Percentiles rank a stretch among this genome's conserved stretches.
Conservation (phyloP, 2,329 filamentous ascomycete genomes). For the Setomelanomma holmii region DNA sequence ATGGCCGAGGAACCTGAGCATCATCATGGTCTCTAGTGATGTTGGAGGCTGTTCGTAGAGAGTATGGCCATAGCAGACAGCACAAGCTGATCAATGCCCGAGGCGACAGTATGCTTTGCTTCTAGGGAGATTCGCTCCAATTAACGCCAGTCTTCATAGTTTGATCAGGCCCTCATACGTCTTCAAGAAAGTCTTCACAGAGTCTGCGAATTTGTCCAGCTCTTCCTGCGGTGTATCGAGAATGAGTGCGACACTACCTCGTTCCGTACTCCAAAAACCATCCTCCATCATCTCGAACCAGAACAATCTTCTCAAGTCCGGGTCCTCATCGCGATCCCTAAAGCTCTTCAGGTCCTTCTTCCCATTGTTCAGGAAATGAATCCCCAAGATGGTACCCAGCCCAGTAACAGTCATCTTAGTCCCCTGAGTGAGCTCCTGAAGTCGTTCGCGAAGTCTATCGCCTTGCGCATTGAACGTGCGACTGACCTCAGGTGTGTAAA, state of each 20-base stretch:
- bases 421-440: constrained; percentile 37
- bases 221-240: constrained; percentile 43
- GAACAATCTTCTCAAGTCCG: constrained; percentile 41
- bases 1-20: neutral
- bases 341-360: constrained; percentile 33
- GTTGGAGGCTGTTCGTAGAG: no score
- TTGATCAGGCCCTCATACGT: neutral
- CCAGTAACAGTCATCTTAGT: constrained; percentile 49
- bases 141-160: no score
- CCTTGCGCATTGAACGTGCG: constrained; percentile 40
- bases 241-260: constrained; percentile 47
- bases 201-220: constrained; percentile 39
- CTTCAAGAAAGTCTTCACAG: constrained; percentile 22
- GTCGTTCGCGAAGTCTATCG: constrained; percentile 33
- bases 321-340: constrained; percentile 36
- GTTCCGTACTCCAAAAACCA: constrained; percentile 46
- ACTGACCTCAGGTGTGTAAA: constrained; percentile 45
- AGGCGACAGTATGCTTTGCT: no score
- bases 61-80: no score
- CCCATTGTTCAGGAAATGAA: constrained; percentile 45
- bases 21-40: no score
- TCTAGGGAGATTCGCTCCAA: no score
- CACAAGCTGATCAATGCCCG: no score
- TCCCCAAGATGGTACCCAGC: constrained; percentile 44
- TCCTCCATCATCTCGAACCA: constrained; percentile 48